Evolutionary conservation across 257 asterid genomes (phyloP).

Genomic region (Cinchona pubescens): DNA sequence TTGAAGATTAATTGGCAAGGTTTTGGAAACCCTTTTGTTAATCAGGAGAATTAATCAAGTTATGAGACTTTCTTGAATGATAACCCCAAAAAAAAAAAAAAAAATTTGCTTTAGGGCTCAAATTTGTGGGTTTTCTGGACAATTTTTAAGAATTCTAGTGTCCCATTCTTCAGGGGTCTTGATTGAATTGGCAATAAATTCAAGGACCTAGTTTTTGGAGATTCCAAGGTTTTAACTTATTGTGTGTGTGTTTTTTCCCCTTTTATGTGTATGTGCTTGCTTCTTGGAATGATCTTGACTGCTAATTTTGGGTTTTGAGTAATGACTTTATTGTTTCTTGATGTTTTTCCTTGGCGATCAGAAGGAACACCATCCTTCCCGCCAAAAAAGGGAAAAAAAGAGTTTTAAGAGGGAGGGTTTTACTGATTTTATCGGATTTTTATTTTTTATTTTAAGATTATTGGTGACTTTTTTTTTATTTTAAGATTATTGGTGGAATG

Average conservation of each 20-base stretch:
- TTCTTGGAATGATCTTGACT: not conserved
- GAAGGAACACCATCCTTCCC: not conserved
- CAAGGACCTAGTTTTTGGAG: conserved; percentile 1
- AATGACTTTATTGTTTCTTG: not conserved
- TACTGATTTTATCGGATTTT: not conserved
- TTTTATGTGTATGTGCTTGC: not conserved
- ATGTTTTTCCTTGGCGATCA: not conserved
- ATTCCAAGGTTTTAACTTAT: conserved; percentile 6
- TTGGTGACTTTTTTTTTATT: too few relatives aligned
- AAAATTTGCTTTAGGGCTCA: conserved; percentile 1
- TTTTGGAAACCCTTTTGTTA: conserved; percentile 2
- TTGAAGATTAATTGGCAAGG: not conserved
- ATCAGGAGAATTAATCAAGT: not conserved
- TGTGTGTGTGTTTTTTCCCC: not conserved
- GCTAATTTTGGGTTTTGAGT: not conserved
- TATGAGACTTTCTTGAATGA: not conserved
- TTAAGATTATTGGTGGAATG: not conserved
- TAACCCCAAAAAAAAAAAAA: not conserved
- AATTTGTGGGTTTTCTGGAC: not conserved
- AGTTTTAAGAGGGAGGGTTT: not conserved
- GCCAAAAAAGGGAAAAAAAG: not conserved
- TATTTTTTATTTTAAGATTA: too few relatives aligned
- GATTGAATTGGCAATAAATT: not conserved
- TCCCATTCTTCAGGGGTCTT: not conserved
- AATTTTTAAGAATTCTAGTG: not conserved